phyloP scores from a whole-genome alignment of 306 rosid species.

The Acacia crassicarpa region DNA sequence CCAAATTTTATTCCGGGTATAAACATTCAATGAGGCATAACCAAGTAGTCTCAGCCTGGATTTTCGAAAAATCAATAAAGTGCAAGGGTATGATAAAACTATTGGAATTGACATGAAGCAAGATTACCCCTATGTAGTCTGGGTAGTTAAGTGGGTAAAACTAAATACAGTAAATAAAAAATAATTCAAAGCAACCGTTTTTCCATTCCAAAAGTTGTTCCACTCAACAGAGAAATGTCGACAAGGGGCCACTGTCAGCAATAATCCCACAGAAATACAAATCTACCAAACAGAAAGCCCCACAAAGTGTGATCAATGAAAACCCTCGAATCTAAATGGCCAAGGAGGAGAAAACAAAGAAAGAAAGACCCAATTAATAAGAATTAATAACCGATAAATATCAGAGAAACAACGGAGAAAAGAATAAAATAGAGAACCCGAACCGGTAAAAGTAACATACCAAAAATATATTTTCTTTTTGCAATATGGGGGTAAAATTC shows the following conservation, averaged over 20 bases:
- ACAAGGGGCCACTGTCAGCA: background rate
- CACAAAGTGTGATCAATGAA: constrained; percentile 9
- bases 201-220: background rate
- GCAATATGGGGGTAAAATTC: constrained; percentile 30
- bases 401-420: constrained; percentile 1
- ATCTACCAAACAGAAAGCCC: background rate
- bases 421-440: background rate
- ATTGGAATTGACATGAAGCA: background rate
- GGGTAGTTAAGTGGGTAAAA: background rate
- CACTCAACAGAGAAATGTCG: constrained; percentile 11
- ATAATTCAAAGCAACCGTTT: background rate
- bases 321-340: constrained; percentile 25
- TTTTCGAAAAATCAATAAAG: background rate
- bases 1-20: background rate
- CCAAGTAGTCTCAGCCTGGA: background rate
- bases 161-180: background rate
- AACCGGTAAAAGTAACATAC: constrained; percentile 34
- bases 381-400: background rate
- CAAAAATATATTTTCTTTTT: constrained; percentile 21
- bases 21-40: background rate
- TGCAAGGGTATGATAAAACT: background rate
- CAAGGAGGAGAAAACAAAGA: background rate
- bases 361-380: background rate
- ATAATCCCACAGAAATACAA: constrained; percentile 22
- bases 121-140: background rate